phyloP scores from a whole-genome alignment of 352 stramenopile genomes.

The Globisporangium okanoganense region DNA sequence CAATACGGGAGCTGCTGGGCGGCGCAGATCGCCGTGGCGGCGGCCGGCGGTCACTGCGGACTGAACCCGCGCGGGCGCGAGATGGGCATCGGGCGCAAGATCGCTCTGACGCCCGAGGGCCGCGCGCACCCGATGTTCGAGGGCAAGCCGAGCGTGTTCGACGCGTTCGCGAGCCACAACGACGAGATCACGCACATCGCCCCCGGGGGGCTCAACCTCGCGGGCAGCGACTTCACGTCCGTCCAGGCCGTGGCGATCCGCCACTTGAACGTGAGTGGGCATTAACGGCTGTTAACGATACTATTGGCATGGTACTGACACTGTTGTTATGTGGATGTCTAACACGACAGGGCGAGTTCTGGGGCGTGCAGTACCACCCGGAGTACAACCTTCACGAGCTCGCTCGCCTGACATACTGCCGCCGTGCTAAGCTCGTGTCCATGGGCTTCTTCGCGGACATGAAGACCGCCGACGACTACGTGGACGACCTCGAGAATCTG shows the following conservation, averaged over 20 bases:
- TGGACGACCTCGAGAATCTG: conserved; percentile 72
- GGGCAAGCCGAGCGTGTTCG: conserved; percentile 75
- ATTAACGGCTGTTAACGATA: too few relatives aligned
- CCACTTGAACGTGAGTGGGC: conserved; percentile 48
- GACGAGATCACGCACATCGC: conserved; percentile 79
- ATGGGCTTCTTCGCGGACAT: conserved; percentile 74
- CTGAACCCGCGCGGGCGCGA: conserved; percentile 66
- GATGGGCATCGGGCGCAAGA: conserved; percentile 79
- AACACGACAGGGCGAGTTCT: conserved; percentile 64
- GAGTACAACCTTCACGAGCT: conserved; percentile 85
- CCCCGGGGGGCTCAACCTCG: conserved; percentile 49
- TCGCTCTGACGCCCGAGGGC: conserved; percentile 64
- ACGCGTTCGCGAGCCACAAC: conserved; percentile 80
- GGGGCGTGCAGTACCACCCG: conserved; percentile 81
- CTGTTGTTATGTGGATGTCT: not conserved
- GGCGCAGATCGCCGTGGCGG: conserved; percentile 71
- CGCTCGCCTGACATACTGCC: conserved; percentile 67
- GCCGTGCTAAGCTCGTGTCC: conserved; percentile 55
- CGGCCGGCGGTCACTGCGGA: conserved; percentile 56
- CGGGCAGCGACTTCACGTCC: conserved; percentile 63
- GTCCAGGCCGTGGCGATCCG: conserved; percentile 73
- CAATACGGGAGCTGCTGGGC: conserved; percentile 84
- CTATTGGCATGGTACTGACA: conserved; percentile 2
- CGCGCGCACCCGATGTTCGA: conserved; percentile 81
- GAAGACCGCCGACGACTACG: conserved; percentile 62